Percentiles rank a stretch among this genome's conserved stretches.
phyloP scores from a whole-genome alignment of 192 early-diverging fungal genomes.

The Rhizophagus prolifer region DNA sequence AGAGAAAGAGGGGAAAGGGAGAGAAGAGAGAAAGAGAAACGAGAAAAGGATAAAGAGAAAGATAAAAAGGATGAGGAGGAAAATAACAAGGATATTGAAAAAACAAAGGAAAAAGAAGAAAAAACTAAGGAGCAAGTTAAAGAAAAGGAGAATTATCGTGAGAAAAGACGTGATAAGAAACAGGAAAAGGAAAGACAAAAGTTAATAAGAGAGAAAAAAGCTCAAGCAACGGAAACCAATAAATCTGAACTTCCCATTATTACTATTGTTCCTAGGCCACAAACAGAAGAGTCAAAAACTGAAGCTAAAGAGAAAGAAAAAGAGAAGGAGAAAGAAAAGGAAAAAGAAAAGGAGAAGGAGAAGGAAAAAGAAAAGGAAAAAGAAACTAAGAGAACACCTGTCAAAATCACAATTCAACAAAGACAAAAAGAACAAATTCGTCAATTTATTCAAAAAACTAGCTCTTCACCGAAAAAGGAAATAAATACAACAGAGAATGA shows the following conservation, averaged over 20 bases:
- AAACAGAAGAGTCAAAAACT: background rate
- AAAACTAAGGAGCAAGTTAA: background rate
- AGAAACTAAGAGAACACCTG: background rate
- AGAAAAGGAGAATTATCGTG: constrained; percentile 4
- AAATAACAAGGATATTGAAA: background rate
- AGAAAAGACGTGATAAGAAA: background rate
- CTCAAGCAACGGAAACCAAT: background rate
- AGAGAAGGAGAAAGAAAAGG: background rate
- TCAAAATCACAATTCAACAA: constrained; percentile 31
- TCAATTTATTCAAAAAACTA: constrained; percentile 21
- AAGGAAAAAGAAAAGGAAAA: background rate
- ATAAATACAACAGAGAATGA: background rate
- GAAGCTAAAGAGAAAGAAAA: background rate
- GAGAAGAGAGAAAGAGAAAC: background rate
- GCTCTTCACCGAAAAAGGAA: background rate
- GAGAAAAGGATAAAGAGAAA: constrained; percentile 2
- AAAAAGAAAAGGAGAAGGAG: background rate
- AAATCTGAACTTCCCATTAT: background rate
- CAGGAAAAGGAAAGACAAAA: background rate
- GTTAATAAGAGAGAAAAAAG: background rate
- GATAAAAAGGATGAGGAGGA: background rate
- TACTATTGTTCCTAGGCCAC: constrained; percentile 1
- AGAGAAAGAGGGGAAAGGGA: constrained; percentile 13
- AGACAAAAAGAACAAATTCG: constrained; percentile 31
- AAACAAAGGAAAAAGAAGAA: background rate